Evolutionary conservation across 2,329 filamentous ascomycete species (phyloP).

Genomic region (Botrytis hyacinthi): DNA sequence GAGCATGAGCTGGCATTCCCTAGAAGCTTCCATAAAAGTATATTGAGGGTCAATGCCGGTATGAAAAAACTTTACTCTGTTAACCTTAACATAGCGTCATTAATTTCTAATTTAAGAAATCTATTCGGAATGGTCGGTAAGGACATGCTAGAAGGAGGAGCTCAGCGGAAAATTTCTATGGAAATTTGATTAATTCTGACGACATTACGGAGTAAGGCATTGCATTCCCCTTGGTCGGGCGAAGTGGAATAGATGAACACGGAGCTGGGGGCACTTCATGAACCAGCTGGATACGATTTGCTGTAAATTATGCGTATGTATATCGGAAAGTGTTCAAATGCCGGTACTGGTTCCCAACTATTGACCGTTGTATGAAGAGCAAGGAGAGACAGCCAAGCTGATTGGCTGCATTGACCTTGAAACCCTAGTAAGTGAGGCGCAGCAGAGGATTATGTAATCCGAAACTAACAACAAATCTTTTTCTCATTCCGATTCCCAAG

Average conservation of each 20-base stretch:
- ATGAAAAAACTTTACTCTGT: background rate
- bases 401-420: background rate
- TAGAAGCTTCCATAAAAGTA: background rate
- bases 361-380: background rate
- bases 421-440: background rate
- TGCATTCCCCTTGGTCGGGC: background rate
- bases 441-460: background rate
- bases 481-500: background rate
- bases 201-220: background rate
- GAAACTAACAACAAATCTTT: background rate
- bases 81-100: background rate
- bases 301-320: background rate
- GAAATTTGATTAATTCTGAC: background rate
- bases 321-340: background rate
- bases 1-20: background rate
- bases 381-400: background rate
- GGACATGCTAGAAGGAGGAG: background rate
- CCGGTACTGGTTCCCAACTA: background rate
- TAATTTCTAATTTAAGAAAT: constrained; percentile 7
- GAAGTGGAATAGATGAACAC: background rate
- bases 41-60: background rate
- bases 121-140: background rate
- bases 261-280: background rate
- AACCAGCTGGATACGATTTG: background rate
- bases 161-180: background rate